phyloP scores from a whole-genome alignment of 495 filamentous ascomycete species.

The Aspergillus sclerotiicarbonarius region DNA sequence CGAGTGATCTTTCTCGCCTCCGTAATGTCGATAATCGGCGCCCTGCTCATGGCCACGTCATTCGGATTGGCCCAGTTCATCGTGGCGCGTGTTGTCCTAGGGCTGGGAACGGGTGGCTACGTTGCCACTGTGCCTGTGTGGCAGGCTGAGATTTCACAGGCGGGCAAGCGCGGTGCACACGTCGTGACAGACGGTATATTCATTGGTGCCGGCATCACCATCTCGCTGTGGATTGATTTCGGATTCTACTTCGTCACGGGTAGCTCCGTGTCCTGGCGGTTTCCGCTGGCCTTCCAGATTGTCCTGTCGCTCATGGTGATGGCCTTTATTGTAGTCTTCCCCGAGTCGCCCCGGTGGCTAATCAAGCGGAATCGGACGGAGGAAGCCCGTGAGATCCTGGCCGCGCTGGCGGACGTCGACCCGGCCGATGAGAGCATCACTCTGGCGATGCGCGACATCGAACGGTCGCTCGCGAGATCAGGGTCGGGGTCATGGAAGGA shows the following conservation, averaged over 20 bases:
- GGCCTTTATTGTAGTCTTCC: conserved; percentile 47
- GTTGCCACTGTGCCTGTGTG: conserved; percentile 65
- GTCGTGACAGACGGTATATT: conserved; percentile 64
- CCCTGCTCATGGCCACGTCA: conserved; percentile 42
- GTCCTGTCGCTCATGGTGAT: conserved; percentile 53
- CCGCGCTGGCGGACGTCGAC: conserved; percentile 29
- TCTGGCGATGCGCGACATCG: conserved; percentile 35
- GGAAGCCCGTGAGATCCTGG: conserved; percentile 54
- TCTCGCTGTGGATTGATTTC: conserved; percentile 69
- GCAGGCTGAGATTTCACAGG: conserved; percentile 60
- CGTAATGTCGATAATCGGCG: conserved; percentile 36
- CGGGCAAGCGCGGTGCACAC: conserved; percentile 60
- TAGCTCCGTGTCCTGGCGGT: conserved; percentile 57
- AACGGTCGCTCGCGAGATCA: conserved; percentile 37
- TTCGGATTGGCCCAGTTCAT: conserved; percentile 36
- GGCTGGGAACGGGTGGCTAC: conserved; percentile 60
- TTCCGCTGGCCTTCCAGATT: conserved; percentile 65
- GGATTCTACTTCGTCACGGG: conserved; percentile 51
- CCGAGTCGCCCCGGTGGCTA: conserved; percentile 61
- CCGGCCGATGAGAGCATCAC: conserved; percentile 26
- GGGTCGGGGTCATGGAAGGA: conserved; percentile 29
- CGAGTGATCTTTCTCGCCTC: conserved; percentile 32
- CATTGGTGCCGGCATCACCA: conserved; percentile 63
- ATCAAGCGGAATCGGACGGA: conserved; percentile 50
- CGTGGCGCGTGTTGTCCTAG: conserved; percentile 55